Evolutionary conservation across 331 rosid species (phyloP).

Genomic region (Ulmus americana): DNA sequence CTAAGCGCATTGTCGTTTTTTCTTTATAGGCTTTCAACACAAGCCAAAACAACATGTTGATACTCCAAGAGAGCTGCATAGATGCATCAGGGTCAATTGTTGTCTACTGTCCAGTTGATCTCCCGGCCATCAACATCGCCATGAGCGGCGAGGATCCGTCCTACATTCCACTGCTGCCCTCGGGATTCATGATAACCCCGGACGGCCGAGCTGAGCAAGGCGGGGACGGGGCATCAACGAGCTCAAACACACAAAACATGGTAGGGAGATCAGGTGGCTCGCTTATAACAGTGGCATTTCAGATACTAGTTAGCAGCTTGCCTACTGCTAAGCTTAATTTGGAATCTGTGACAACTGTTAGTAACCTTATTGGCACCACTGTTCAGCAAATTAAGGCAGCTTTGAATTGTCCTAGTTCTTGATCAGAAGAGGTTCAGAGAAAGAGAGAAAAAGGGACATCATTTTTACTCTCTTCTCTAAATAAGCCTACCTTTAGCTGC

Average conservation of each 20-base stretch:
- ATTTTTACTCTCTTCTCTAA: not conserved
- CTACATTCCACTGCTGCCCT: slow-evolving; percentile 64
- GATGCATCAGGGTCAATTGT: slow-evolving; percentile 77
- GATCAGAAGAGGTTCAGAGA: slow-evolving; percentile 47
- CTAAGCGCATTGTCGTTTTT: not conserved
- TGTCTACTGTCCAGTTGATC: slow-evolving; percentile 80
- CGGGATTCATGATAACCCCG: slow-evolving; percentile 73
- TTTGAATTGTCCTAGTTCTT: slow-evolving; percentile 65
- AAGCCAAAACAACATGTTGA: slow-evolving; percentile 83
- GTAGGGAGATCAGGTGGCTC: slow-evolving; percentile 47
- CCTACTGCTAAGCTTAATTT: slow-evolving; percentile 79
- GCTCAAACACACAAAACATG: slow-evolving; percentile 30
- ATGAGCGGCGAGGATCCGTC: slow-evolving; percentile 96
- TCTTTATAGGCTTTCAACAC: slow-evolving; percentile 58
- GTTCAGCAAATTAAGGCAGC: slow-evolving; percentile 83
- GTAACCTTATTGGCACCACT: slow-evolving; percentile 70
- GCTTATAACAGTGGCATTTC: slow-evolving; percentile 76
- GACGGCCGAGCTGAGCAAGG: slow-evolving; percentile 46
- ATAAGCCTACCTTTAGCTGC: no score
- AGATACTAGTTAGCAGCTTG: slow-evolving; percentile 74
- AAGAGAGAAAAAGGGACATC: not conserved
- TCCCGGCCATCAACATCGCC: slow-evolving; percentile 71
- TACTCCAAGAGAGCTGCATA: slow-evolving; percentile 89
- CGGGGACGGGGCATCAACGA: slow-evolving; percentile 52
- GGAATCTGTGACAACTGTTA: slow-evolving; percentile 87